Conservation (phyloP, 1,284 basidiomycete species). For the Chiua sp. region DNA sequence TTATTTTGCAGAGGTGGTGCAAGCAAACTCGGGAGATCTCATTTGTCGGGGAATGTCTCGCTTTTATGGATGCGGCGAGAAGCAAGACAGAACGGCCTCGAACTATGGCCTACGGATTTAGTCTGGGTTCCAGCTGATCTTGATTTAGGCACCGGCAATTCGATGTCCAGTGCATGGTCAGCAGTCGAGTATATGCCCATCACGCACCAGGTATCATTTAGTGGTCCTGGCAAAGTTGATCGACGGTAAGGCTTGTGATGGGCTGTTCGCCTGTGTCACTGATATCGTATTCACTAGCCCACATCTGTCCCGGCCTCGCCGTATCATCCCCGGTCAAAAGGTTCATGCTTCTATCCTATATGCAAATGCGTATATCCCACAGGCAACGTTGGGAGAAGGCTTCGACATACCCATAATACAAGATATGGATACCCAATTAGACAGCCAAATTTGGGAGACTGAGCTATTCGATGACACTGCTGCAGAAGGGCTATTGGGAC, state of each 20-base stretch:
- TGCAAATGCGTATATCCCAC: conserved; percentile 28
- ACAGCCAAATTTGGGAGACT: conserved; percentile 26
- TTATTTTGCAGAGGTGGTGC: conserved; percentile 27
- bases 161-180: conserved; percentile 26
- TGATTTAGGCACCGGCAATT: conserved; percentile 21
- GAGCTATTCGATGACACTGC: conserved; percentile 31
- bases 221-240: conserved; percentile 9
- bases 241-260: conserved; percentile 15
- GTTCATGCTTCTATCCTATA: conserved; percentile 35
- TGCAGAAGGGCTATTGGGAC: conserved; percentile 16
- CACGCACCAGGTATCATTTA: conserved; percentile 29
- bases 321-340: conserved; percentile 36
- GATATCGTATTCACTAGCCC: conserved; percentile 14
- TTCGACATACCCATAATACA: conserved; percentile 29
- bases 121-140: conserved; percentile 33
- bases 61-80: conserved; percentile 36
- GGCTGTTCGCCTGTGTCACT: background rate
- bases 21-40: conserved; percentile 9
- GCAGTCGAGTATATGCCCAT: conserved; percentile 32
- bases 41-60: conserved; percentile 29
- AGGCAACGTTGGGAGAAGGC: conserved; percentile 32
- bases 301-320: conserved; percentile 26
- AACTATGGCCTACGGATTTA: conserved; percentile 26
- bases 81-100: conserved; percentile 26
- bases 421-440: conserved; percentile 4